Conservation (phyloP, 768 basidiomycete genomes). For the Leccinum ochraceum region DNA sequence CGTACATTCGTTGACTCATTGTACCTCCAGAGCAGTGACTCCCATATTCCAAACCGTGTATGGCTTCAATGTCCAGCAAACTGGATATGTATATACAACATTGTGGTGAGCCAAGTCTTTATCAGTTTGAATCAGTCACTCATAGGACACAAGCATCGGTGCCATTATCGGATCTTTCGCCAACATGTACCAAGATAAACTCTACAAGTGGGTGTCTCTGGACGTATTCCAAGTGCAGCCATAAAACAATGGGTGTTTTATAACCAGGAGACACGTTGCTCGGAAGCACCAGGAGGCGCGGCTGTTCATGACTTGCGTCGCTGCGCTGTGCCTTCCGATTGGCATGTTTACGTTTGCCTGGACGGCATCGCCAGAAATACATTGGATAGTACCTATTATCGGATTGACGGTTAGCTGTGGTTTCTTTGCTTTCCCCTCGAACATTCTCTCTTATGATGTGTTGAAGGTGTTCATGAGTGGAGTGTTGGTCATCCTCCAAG, state of each 20-base stretch:
- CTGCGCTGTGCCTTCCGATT: slow-evolving; percentile 52
- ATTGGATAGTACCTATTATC: slow-evolving; percentile 52
- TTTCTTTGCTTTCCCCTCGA: neutral
- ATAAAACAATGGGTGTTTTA: slow-evolving; percentile 13
- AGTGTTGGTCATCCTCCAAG: slow-evolving; percentile 44
- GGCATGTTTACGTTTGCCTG: slow-evolving; percentile 74
- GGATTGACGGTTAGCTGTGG: slow-evolving; percentile 22
- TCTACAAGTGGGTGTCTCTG: slow-evolving; percentile 41
- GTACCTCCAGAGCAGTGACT: slow-evolving; percentile 45
- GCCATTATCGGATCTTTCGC: slow-evolving; percentile 44
- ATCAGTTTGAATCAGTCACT: neutral
- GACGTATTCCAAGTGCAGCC: slow-evolving; percentile 12
- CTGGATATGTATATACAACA: slow-evolving; percentile 55
- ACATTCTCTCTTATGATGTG: slow-evolving; percentile 2
- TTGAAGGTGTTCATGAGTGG: slow-evolving; percentile 43
- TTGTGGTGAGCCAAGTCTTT: slow-evolving; percentile 42
- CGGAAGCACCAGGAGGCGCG: too few species aligned
- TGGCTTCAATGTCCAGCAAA: slow-evolving; percentile 55
- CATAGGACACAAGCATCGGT: slow-evolving; percentile 46
- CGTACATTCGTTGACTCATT: neutral
- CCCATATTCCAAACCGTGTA: slow-evolving; percentile 58
- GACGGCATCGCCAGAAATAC: slow-evolving; percentile 54
- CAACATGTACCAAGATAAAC: slow-evolving; percentile 48
- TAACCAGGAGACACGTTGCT: slow-evolving; percentile 18
- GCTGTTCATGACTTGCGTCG: slow-evolving; percentile 15